Evolutionary conservation across 2,329 filamentous ascomycete genomes (phyloP).

Genomic region (Exophiala sideris): DNA sequence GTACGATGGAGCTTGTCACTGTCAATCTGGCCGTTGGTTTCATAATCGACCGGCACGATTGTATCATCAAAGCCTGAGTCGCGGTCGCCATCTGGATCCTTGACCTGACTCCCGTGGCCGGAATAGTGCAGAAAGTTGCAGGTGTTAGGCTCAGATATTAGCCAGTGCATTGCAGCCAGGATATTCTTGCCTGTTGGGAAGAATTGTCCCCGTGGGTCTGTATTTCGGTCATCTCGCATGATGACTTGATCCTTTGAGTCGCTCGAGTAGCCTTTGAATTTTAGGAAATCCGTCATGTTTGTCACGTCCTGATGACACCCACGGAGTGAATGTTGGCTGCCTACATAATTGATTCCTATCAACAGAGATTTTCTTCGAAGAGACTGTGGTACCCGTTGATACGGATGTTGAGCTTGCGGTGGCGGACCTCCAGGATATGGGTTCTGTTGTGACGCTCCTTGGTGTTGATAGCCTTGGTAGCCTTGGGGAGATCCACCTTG

Average conservation of each 20-base stretch:
- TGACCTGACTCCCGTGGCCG: conserved; percentile 56
- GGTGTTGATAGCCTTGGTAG: background rate
- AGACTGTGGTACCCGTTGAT: background rate
- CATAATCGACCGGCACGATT: conserved; percentile 53
- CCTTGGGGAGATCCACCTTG: background rate
- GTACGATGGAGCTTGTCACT: conserved; percentile 38
- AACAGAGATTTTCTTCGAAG: conserved; percentile 40
- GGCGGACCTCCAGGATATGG: background rate
- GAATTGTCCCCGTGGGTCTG: conserved; percentile 25
- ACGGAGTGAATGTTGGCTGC: conserved; percentile 39
- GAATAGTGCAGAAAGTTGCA: conserved; percentile 54
- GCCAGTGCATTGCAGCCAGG: conserved; percentile 55
- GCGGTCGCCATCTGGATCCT: conserved; percentile 29
- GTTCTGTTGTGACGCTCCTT: background rate
- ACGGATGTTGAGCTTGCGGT: conserved; percentile 2
- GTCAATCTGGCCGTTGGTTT: conserved; percentile 50
- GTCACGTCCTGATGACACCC: conserved; percentile 49
- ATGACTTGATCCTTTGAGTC: conserved; percentile 42
- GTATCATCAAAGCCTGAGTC: conserved; percentile 45
- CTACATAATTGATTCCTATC: conserved; percentile 52
- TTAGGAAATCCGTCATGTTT: conserved; percentile 45
- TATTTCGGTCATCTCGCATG: conserved; percentile 37
- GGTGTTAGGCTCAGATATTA: conserved; percentile 37
- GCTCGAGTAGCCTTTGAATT: conserved; percentile 40
- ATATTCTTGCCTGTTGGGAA: conserved; percentile 43